phyloP scores from a whole-genome alignment of 495 filamentous ascomycete species.

The Penicillium lividum region DNA sequence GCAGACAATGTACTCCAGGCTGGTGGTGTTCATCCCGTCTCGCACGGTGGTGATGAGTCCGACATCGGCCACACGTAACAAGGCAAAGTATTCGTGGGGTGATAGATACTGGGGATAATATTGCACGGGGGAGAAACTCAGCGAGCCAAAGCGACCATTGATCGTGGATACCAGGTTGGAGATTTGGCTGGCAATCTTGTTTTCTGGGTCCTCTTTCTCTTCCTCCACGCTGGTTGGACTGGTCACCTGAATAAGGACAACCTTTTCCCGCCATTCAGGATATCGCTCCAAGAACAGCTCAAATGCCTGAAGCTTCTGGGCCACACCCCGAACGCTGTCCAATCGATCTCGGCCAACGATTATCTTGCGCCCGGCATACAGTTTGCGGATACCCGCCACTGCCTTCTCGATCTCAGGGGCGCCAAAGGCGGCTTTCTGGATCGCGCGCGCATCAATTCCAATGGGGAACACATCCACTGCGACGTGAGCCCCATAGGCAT shows the following conservation, averaged over 20 bases:
- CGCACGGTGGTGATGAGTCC: constrained; percentile 89
- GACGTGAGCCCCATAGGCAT: constrained; percentile 84
- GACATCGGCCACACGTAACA: constrained; percentile 82
- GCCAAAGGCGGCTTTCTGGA: constrained; percentile 69
- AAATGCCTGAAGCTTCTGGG: constrained; percentile 91
- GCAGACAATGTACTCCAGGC: constrained; percentile 88
- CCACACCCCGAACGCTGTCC: constrained; percentile 85
- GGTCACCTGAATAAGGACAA: constrained; percentile 93
- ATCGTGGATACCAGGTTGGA: constrained; percentile 86
- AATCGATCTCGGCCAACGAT: constrained; percentile 93
- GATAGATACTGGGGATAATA: constrained; percentile 91
- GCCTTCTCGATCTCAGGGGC: constrained; percentile 66
- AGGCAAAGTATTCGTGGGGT: constrained; percentile 85
- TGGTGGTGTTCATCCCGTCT: constrained; percentile 97
- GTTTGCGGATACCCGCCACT: constrained; percentile 60
- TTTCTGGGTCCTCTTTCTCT: constrained; percentile 63
- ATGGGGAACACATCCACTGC: constrained; percentile 90
- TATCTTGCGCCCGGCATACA: constrained; percentile 82
- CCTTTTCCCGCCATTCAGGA: constrained; percentile 85
- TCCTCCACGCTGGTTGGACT: constrained; percentile 79
- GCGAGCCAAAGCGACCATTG: constrained; percentile 82
- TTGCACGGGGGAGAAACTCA: constrained; percentile 83
- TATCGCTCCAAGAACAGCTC: constrained; percentile 85
- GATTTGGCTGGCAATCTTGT: constrained; percentile 78
- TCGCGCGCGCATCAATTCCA: constrained; percentile 76